Evolutionary conservation across 352 stramenopile species (phyloP).

Genomic region (Globisporangium takayamanum): DNA sequence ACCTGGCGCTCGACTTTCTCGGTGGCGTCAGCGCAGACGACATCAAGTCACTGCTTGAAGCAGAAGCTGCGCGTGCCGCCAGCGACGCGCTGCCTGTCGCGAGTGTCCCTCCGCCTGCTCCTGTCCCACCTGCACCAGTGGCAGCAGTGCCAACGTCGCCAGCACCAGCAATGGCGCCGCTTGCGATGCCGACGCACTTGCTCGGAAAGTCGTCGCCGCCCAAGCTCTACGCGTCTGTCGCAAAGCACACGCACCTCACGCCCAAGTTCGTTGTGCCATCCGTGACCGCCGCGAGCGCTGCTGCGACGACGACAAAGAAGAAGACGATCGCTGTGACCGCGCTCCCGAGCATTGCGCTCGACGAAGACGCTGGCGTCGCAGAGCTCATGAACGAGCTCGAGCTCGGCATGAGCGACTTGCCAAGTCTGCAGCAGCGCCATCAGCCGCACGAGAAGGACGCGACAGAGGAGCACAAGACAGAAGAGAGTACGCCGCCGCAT

Average conservation of each 20-base stretch:
- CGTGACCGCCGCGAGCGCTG: background rate
- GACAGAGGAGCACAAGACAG: constrained; percentile 41
- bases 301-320: background rate
- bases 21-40: constrained; percentile 40
- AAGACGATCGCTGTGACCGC: background rate
- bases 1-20: constrained; percentile 50
- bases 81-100: background rate
- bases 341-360: constrained; percentile 13
- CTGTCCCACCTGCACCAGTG: background rate
- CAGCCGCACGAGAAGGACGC: background rate
- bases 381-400: constrained; percentile 47
- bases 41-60: constrained; percentile 43
- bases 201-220: constrained; percentile 10
- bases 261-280: constrained; percentile 7
- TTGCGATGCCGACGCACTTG: constrained; percentile 26
- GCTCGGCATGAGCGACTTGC: constrained; percentile 28
- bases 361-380: constrained; percentile 32
- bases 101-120: background rate
- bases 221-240: constrained; percentile 13
- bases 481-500: constrained; percentile 22
- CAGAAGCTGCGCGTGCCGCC: constrained; percentile 17
- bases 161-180: constrained; percentile 6
- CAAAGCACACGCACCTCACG: constrained; percentile 5
- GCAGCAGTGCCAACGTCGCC: background rate
- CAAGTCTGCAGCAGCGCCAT: constrained; percentile 6